phyloP scores from a whole-genome alignment of 768 basidiomycete species.

The Russula lepida region DNA sequence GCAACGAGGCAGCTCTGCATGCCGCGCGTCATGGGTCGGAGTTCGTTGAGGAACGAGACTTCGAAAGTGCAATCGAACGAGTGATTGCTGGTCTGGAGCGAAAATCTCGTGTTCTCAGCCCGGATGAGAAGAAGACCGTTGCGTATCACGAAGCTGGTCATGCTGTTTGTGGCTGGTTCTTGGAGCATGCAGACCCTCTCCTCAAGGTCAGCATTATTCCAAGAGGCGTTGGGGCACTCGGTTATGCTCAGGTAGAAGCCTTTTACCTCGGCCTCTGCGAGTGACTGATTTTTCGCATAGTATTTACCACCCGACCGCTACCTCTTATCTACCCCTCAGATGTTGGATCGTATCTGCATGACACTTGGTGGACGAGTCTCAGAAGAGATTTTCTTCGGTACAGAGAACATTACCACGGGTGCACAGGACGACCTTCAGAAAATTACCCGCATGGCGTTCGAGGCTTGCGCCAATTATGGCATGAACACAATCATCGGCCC shows the following conservation, averaged over 20 bases:
- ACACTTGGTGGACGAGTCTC: slow-evolving; percentile 96
- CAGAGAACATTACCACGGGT: slow-evolving; percentile 89
- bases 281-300: slow-evolving; percentile 31
- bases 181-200: slow-evolving; percentile 94
- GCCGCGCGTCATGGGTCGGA: slow-evolving; percentile 83
- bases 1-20: slow-evolving; percentile 94
- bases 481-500: slow-evolving; percentile 95
- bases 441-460: slow-evolving; percentile 96
- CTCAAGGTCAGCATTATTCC: slow-evolving; percentile 99
- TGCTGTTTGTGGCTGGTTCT: slow-evolving; percentile 96
- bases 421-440: slow-evolving; percentile 98
- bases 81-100: slow-evolving; percentile 96
- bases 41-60: slow-evolving; percentile 72
- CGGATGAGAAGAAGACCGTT: slow-evolving; percentile 96
- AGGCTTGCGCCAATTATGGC: slow-evolving; percentile 91
- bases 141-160: slow-evolving; percentile 99
- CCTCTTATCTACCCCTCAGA: slow-evolving; percentile 89
- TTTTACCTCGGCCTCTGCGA: not conserved
- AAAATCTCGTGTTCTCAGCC: slow-evolving; percentile 87
- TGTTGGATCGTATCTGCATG: slow-evolving; percentile 95
- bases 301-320: slow-evolving; percentile 95
- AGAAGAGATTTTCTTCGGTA: slow-evolving; percentile 96
- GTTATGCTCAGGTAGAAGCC: slow-evolving; percentile 77
- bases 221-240: slow-evolving; percentile 88
- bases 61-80: slow-evolving; percentile 95